Percentiles rank a stretch among this genome's conserved stretches.
Conservation (phyloP, 1,284 basidiomycete species). For the Ceratobasidium sp. region DNA sequence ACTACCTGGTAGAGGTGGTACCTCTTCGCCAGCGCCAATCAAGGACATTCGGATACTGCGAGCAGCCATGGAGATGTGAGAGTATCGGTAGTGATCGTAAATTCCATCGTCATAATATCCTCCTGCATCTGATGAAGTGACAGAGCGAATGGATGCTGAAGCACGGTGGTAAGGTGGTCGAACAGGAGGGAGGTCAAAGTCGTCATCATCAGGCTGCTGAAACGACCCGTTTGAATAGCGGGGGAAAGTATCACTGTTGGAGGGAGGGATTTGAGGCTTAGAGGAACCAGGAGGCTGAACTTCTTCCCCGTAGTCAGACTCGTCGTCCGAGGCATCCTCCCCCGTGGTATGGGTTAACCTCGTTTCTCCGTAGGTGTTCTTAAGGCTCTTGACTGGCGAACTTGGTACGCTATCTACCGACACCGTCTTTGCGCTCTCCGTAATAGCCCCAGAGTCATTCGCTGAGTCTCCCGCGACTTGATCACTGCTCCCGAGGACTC, state of each 20-base stretch:
- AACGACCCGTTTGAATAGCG: not conserved
- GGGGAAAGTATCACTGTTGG: not conserved
- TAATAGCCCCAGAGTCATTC: not conserved
- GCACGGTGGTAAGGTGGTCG: slow-evolving; percentile 39
- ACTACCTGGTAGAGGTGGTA: slow-evolving; percentile 23
- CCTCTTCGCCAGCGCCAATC: slow-evolving; percentile 9
- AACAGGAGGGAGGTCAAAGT: slow-evolving; percentile 28
- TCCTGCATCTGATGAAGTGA: slow-evolving; percentile 48
- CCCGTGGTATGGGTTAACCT: not conserved
- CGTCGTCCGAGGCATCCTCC: not conserved
- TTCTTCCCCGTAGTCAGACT: slow-evolving; percentile 35
- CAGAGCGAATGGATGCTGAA: slow-evolving; percentile 20
- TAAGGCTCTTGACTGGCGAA: not conserved
- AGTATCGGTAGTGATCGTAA: slow-evolving; percentile 76
- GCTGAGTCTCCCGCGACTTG: not conserved
- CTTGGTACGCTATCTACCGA: not conserved
- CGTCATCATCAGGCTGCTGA: not conserved
- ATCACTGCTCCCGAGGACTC: not conserved
- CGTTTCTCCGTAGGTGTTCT: not conserved
- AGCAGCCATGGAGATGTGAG: slow-evolving; percentile 59
- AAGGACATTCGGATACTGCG: slow-evolving; percentile 30
- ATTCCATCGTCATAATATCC: slow-evolving; percentile 68
- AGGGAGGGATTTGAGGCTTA: not conserved
- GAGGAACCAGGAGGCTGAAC: not conserved
- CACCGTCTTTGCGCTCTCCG: not conserved